Conservation (phyloP, 805 yeast genomes). For the Ogataea nonfermentans region DNA sequence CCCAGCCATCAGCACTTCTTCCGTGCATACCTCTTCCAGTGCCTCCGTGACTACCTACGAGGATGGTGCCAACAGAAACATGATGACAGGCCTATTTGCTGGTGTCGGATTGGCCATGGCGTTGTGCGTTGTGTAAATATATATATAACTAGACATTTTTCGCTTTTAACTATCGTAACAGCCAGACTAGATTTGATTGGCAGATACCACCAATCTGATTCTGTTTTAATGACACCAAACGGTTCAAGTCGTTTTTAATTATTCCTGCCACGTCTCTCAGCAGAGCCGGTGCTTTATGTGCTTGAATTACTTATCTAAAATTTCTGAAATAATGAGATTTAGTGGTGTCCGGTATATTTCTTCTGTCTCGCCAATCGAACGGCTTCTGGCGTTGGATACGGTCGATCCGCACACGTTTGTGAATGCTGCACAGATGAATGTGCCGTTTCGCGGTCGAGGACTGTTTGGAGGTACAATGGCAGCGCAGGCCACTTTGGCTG, state of each 20-base stretch:
- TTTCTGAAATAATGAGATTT: conserved; percentile 1
- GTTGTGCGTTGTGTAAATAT: conserved; percentile 10
- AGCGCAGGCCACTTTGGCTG: conserved; percentile 64
- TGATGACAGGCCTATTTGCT: conserved; percentile 2
- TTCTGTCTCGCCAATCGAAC: conserved; percentile 16
- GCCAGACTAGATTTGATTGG: too few relatives aligned
- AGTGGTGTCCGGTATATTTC: not conserved
- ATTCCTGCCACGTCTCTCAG: too few relatives aligned
- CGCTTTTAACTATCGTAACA: too few relatives aligned
- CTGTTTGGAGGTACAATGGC: conserved; percentile 70
- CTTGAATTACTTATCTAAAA: not conserved
- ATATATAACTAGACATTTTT: too few relatives aligned
- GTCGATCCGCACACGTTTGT: conserved; percentile 23
- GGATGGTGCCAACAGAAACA: conserved; percentile 20
- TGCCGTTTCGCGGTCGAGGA: conserved; percentile 58
- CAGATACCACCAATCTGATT: too few relatives aligned
- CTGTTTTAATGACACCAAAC: too few relatives aligned
- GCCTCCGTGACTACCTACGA: conserved; percentile 27
- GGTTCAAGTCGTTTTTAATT: too few relatives aligned
- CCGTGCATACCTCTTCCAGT: conserved; percentile 2
- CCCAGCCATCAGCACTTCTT: conserved; percentile 7
- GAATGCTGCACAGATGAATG: conserved; percentile 29
- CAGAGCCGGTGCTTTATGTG: too few relatives aligned
- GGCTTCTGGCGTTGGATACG: conserved; percentile 23
- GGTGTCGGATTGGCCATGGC: conserved; percentile 3